phyloP scores from a whole-genome alignment of 192 early-diverging fungal genomes.

The Backusella mclennaniae region DNA sequence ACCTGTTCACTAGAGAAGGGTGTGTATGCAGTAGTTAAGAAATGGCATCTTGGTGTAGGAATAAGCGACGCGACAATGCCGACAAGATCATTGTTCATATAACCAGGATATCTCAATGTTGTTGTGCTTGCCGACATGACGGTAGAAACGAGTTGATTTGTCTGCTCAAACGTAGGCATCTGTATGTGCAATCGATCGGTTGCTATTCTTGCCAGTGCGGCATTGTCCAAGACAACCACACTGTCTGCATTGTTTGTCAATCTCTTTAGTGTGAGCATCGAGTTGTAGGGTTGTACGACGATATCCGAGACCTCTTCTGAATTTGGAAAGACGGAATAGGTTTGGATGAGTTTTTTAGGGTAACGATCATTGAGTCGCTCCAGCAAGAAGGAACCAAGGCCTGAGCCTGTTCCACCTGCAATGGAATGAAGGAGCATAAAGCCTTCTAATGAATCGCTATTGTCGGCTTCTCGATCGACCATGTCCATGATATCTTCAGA shows the following conservation, averaged over 20 bases:
- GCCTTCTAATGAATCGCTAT: slow-evolving; percentile 91
- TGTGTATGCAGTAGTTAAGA: slow-evolving; percentile 91
- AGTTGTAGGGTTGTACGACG: slow-evolving; percentile 98
- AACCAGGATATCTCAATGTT: slow-evolving; percentile 96
- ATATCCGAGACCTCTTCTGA: slow-evolving; percentile 91
- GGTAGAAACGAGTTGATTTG: slow-evolving; percentile 96
- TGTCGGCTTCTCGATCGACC: slow-evolving; percentile 96
- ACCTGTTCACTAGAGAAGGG: slow-evolving; percentile 94
- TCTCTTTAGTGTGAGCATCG: slow-evolving; percentile 87
- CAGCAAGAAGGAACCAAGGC: slow-evolving; percentile 89
- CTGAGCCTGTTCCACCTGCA: slow-evolving; percentile 98
- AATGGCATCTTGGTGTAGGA: slow-evolving; percentile 98
- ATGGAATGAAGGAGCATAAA: slow-evolving; percentile 98
- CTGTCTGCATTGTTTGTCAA: slow-evolving; percentile 92
- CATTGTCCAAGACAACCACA: slow-evolving; percentile 96
- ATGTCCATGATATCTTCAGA: slow-evolving; percentile 94
- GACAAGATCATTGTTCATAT: slow-evolving; percentile 99
- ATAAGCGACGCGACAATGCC: slow-evolving; percentile 94
- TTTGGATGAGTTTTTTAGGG: slow-evolving; percentile 96
- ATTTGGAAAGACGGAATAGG: slow-evolving; percentile 98
- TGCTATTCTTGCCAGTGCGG: slow-evolving; percentile 89
- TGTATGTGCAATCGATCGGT: slow-evolving; percentile 90
- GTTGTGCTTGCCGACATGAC: slow-evolving; percentile 97
- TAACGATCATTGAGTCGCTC: slow-evolving; percentile 93
- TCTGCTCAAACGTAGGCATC: slow-evolving; percentile 93